Base-by-base conservation (phyloP, 148 eudicot species). In the Polygonum aviculare region DNA sequence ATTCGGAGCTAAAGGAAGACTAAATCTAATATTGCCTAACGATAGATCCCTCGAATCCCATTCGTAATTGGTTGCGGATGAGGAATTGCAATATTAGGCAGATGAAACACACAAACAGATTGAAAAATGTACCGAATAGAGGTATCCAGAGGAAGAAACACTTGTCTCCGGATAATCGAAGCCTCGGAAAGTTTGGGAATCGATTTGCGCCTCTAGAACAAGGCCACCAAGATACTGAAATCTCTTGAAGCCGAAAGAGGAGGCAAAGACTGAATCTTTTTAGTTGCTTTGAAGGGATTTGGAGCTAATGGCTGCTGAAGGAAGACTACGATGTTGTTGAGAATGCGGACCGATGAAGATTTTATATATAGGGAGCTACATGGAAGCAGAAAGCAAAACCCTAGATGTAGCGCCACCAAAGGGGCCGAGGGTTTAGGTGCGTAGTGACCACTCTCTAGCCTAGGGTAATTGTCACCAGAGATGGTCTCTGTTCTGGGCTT, bases 161-260 rank as follows among this genome's bases (percentile, higher is more conserved):
- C 63, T 35, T 74, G 62, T 26, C 45, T 75, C 60, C 48, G 78
- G 77, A 81, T 54, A 76, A 76, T 60, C 38, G 31, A 35, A 67
- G 41, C 41, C 80, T 77, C 82, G 49, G 1, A 12, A 48, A 35
- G 49, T 51, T 41, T 67, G 44, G 73, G 75, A 5, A 18, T 74
- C 2, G 69, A 73, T 80, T 7, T 80, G 60, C 76, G 86, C 83
- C 86, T 65, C 86, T 79, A 85, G 88, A 85, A 85, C 88, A 85
- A 77, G 72, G 86, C 88, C 75, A 49, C 8, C 82, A 83, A 85
- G 88, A 82, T 80, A 82, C 54, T 40, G 82, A 80, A 70, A 74
- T 55, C 63, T 72, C 86, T 83, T 85, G 88, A 36, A 83, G 86
- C 88, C 79, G 86, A 83, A 83, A 85, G 84, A 60, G 51, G 82